Percentiles rank a stretch among this genome's conserved stretches.
Conservation (phyloP, 345 rosid genomes). For the Schrenkiella parvula region DNA sequence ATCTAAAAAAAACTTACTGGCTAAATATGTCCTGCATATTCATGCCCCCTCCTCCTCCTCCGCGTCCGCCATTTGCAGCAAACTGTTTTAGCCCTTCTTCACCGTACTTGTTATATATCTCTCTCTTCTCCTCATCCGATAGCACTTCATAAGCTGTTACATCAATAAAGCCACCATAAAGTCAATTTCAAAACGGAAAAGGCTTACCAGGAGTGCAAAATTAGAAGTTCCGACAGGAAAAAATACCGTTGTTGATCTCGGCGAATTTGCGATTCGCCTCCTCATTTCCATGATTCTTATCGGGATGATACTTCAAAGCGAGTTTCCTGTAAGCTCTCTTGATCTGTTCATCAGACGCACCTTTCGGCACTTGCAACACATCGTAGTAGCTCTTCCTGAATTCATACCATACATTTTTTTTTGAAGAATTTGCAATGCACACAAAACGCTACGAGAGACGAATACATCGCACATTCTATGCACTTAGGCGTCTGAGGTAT, state of each 20-base stretch:
- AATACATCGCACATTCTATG: background rate
- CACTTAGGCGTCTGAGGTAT: background rate
- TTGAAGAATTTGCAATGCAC: background rate
- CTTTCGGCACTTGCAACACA: conserved; percentile 78
- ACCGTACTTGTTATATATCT: conserved; percentile 80
- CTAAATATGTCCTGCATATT: conserved; percentile 31
- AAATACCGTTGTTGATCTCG: conserved; percentile 82
- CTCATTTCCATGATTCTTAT: conserved; percentile 91
- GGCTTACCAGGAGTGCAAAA: background rate
- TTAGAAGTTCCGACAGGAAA: background rate
- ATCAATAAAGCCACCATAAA: conserved; percentile 6
- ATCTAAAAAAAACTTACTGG: conserved; percentile 7
- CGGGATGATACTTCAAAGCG: conserved; percentile 98
- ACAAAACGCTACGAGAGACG: background rate
- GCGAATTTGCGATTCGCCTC: conserved; percentile 89
- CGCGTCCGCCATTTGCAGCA: conserved; percentile 83
- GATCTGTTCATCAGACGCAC: conserved; percentile 97
- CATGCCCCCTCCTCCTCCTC: conserved; percentile 49
- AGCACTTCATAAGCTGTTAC: conserved; percentile 89
- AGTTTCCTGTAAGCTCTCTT: conserved; percentile 95
- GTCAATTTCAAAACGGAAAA: background rate
- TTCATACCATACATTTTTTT: background rate
- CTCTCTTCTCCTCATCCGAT: conserved; percentile 85
- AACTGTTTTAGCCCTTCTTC: conserved; percentile 97
- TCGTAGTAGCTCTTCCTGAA: conserved; percentile 94